Percentiles rank a stretch among this genome's conserved stretches.
phyloP scores from a whole-genome alignment of 208 protist genomes.

The Leishmania lainsoni region DNA sequence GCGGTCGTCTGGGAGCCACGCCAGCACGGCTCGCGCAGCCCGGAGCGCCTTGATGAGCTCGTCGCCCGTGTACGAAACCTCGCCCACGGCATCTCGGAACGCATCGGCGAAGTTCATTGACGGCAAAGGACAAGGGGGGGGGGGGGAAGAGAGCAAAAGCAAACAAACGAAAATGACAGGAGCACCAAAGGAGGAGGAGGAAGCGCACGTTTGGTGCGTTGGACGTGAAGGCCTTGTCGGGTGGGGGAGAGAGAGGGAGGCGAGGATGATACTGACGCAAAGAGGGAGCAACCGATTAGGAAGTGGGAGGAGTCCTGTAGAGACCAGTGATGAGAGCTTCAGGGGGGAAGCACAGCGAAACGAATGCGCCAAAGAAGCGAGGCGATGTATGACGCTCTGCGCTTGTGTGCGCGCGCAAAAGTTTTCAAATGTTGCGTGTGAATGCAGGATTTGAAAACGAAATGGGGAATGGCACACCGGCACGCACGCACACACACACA shows the following conservation, averaged over 20 bases:
- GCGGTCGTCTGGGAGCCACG: constrained; percentile 8
- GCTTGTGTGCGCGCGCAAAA: too few species aligned
- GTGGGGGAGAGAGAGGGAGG: background rate
- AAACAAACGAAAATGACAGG: background rate
- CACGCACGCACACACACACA: background rate
- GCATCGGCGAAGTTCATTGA: constrained; percentile 1
- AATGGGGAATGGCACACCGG: too few species aligned
- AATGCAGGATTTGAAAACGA: too few species aligned
- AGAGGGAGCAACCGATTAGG: too few species aligned
- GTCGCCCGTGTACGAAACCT: background rate
- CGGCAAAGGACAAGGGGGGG: background rate
- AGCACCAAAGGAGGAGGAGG: background rate
- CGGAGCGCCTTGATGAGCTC: background rate
- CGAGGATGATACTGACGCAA: background rate
- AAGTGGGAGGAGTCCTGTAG: too few species aligned
- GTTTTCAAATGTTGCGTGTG: too few species aligned
- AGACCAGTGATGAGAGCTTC: too few species aligned
- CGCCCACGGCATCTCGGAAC: constrained; percentile 3
- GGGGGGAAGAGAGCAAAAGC: background rate
- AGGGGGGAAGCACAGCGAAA: too few species aligned
- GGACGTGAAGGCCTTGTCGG: background rate
- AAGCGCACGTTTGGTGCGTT: background rate
- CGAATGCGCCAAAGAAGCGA: too few species aligned
- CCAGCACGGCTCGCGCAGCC: background rate
- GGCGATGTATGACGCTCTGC: too few species aligned